These are phyloP conservation scores for Silene uniflora DNA, from an alignment of 148 eudicot genomes.

Conservation along the genomic window DNA sequence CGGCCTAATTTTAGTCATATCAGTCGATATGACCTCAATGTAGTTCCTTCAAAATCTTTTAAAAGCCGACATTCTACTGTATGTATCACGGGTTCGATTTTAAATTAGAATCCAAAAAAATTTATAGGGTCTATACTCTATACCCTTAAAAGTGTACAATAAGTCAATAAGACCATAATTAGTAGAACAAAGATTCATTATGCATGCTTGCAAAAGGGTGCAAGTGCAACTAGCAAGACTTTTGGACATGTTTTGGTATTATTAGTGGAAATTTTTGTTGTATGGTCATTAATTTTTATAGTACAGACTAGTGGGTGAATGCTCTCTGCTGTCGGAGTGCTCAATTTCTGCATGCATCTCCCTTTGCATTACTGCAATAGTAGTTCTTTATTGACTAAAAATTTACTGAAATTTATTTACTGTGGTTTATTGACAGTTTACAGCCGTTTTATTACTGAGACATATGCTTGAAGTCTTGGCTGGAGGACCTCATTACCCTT, in stretches of 20 bases:
- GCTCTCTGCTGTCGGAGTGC: neutral
- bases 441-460: conserved; percentile 51
- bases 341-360: neutral
- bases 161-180: neutral
- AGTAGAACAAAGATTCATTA: neutral
- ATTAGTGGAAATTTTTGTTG: conserved; percentile 4
- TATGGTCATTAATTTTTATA: neutral
- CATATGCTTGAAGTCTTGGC: conserved; percentile 44
- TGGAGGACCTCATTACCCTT: conserved; percentile 56
- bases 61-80: too few relatives aligned
- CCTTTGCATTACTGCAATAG: neutral
- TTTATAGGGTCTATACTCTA: neutral
- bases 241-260: conserved; percentile 3
- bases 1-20: too few relatives aligned
- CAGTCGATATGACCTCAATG: too few relatives aligned
- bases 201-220: neutral
- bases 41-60: too few relatives aligned
- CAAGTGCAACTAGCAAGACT: neutral
- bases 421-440: conserved; percentile 43
- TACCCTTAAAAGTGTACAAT: neutral
- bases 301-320: neutral
- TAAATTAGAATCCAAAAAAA: neutral
- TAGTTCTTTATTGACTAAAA: neutral
- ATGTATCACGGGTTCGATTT: too few relatives aligned
- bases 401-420: neutral